These are phyloP conservation scores for Ceratobasidium sp. DNA, from an alignment of 1,284 basidiomycete species.

Conservation along the genomic window DNA sequence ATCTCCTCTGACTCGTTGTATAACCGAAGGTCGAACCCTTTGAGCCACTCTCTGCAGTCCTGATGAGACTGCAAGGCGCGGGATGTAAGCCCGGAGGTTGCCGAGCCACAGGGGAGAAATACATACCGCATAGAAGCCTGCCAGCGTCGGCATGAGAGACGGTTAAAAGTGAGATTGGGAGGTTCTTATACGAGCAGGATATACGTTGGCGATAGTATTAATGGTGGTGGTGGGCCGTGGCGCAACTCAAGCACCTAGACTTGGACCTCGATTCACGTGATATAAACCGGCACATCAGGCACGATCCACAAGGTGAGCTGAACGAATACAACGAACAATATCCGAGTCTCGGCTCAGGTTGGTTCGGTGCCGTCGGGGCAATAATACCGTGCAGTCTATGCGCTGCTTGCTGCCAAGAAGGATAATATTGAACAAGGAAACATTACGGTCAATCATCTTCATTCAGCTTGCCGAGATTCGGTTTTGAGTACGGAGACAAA, in stretches of 20 bases:
- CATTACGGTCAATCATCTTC: no score
- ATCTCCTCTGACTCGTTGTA: background rate
- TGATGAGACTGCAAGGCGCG: background rate
- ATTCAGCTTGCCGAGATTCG: no score
- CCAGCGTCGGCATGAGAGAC: background rate
- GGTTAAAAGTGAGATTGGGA: no score
- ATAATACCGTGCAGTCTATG: conserved; percentile 34
- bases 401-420: conserved; percentile 38
- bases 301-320: no score
- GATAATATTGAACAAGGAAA: no score
- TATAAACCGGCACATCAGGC: no score
- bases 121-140: conserved; percentile 1
- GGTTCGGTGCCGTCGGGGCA: conserved; percentile 19
- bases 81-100: background rate
- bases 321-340: conserved; percentile 1
- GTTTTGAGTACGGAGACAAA: no score
- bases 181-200: no score
- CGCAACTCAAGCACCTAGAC: no score
- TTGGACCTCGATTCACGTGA: no score
- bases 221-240: no score
- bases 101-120: background rate
- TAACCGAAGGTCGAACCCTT: background rate
- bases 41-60: background rate
- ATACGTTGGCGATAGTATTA: no score
- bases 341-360: conserved; percentile 28